These are phyloP conservation scores for Scheffersomyces insectosa DNA, from an alignment of 1,139 yeast genomes.

Conservation along the genomic window DNA sequence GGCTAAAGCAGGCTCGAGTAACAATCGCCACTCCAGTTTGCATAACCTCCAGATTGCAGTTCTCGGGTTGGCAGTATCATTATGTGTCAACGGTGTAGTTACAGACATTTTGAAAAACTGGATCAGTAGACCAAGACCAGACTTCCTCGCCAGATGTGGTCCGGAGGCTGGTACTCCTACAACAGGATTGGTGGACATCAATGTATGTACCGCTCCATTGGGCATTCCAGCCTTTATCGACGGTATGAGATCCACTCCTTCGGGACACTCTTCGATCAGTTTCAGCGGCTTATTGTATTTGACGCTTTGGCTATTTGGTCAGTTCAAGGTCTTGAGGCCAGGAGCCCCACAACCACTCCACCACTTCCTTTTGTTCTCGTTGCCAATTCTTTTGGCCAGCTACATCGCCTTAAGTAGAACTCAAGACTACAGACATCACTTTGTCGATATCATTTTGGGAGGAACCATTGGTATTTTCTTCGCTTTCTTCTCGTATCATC, in stretches of 20 bases:
- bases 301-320: constrained; percentile 62
- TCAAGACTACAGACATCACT: constrained; percentile 79
- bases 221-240: constrained; percentile 32
- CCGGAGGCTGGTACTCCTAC: constrained; percentile 41
- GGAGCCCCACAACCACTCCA: constrained; percentile 11
- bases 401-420: constrained; percentile 59
- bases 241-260: constrained; percentile 50
- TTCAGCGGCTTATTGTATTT: constrained; percentile 41
- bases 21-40: constrained; percentile 7
- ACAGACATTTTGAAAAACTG: constrained; percentile 70
- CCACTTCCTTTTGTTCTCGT: constrained; percentile 8
- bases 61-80: constrained; percentile 53
- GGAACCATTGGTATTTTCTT: constrained; percentile 48
- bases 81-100: constrained; percentile 43
- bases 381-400: constrained; percentile 17
- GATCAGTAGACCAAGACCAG: constrained; percentile 84
- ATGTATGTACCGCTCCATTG: constrained; percentile 44
- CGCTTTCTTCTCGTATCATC: constrained; percentile 49
- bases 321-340: constrained; percentile 33
- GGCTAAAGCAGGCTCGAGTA: constrained; percentile 18
- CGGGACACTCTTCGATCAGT: constrained; percentile 48
- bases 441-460: constrained; percentile 66
- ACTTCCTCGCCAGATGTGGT: constrained; percentile 69
- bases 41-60: constrained; percentile 49
- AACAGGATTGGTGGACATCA: constrained; percentile 39